Evolutionary conservation across 1,284 basidiomycete species (phyloP).

Genomic region (Xerocomus amazonicus): DNA sequence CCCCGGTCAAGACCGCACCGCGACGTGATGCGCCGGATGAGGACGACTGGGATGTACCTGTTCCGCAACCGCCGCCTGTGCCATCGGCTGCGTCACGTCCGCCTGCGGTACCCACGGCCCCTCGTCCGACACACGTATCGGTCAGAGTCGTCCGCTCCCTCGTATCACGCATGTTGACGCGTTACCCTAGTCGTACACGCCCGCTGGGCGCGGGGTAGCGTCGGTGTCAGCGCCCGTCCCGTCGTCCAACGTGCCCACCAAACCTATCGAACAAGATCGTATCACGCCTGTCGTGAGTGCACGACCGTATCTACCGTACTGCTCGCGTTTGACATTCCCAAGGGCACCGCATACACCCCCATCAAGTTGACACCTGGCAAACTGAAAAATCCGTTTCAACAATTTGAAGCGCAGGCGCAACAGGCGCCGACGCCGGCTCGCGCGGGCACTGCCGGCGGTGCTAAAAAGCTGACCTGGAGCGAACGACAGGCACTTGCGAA

Average conservation of each 20-base stretch:
- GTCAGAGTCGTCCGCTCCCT: constrained; percentile 10
- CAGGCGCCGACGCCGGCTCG: constrained; percentile 26
- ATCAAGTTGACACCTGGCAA: constrained; percentile 84
- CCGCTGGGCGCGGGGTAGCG: constrained; percentile 25
- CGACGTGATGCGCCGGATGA: constrained; percentile 46
- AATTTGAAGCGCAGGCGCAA: constrained; percentile 40
- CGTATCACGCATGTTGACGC: too few relatives aligned
- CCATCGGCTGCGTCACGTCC: constrained; percentile 43
- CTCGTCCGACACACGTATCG: constrained; percentile 13
- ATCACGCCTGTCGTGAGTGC: constrained; percentile 65
- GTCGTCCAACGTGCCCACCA: constrained; percentile 52
- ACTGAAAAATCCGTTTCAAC: constrained; percentile 79
- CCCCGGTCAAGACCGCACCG: constrained; percentile 38
- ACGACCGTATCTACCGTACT: too few relatives aligned
- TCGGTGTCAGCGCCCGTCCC: constrained; percentile 41
- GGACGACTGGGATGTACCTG: constrained; percentile 55
- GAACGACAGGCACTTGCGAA: constrained; percentile 86
- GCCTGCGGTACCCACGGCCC: constrained; percentile 28
- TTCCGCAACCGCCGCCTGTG: constrained; percentile 31
- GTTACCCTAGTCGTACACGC: constrained; percentile 8
- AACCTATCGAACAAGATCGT: constrained; percentile 72
- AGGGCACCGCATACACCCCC: constrained; percentile 83
- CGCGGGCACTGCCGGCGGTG: constrained; percentile 27
- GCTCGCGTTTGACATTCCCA: neutral
- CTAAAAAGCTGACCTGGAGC: constrained; percentile 86